Base-by-base conservation (phyloP, 2,329 filamentous ascomycete species). In the Calonectria naviculata region DNA sequence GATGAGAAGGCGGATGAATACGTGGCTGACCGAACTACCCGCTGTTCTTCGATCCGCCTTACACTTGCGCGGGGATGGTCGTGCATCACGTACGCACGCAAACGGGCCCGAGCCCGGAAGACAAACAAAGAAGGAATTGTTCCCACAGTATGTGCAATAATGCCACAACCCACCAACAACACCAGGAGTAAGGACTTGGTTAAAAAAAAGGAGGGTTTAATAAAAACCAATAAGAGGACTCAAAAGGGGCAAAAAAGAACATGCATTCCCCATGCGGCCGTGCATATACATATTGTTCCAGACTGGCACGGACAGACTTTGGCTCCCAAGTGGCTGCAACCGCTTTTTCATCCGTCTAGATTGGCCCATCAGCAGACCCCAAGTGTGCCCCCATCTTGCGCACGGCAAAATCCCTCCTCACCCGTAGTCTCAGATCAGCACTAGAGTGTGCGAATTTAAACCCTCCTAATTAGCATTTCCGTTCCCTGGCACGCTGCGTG, bases 351-450 rank as follows among this genome's bases (percentile, higher is more conserved):
- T 36, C 52, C 31, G 17, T 34, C 34, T 38, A 58, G 31, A 36
- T 36, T 38, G 52, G 52, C 34, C 52, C 52, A 58, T 58, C 34
- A 58, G 52, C 31, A 58, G 52, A 58, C 34, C 52, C 52, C 52
- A 58, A 58, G 52, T 58, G 52, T 58, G 52, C 52, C 52, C 52
- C 52, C 34, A 58, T 19, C 52, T 21, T 58, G 34, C 52, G 52
- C 52, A 58, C 52, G 52, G 52, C 34, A 58, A 58, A 58, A 58
- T 26, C 21, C 52, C 52, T 38, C 52, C 52, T 38, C 21, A 15
- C 31, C 34, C 21, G 21, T 24, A 38, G 34, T 58, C 52, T 58
- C 31, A 58, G 52, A 58, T 58, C 52, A 58, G 52, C 29, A 38
- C 52, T 38, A 26, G 34, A 58, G n/a, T 15, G 52, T 26, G 34